Conservation (phyloP, 345 rosid genomes). For the Gossypium turneri region DNA sequence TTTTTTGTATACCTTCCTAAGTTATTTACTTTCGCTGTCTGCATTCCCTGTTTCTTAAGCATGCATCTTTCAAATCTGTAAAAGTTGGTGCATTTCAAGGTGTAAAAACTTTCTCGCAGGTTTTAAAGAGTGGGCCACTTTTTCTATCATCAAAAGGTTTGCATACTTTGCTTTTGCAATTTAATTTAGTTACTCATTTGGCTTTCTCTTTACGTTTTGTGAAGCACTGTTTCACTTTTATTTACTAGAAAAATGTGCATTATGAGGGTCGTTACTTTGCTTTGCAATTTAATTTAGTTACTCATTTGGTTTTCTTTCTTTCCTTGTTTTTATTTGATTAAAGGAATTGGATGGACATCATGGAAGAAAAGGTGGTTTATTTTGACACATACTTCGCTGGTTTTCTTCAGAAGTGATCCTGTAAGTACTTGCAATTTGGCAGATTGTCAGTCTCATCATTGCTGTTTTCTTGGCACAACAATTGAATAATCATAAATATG, state of each 20-base stretch:
- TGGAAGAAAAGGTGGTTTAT: conserved; percentile 84
- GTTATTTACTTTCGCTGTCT: background rate
- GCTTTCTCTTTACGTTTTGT: background rate
- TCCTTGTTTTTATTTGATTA: background rate
- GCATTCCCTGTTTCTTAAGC: background rate
- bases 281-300: conserved; percentile 9
- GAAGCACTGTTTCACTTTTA: background rate
- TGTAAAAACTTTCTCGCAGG: conserved; percentile 38
- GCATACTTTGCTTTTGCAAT: conserved; percentile 13
- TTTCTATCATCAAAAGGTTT: conserved; percentile 82
- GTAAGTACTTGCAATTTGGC: conserved; percentile 35
- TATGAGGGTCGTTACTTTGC: background rate
- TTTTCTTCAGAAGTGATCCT: conserved; percentile 80
- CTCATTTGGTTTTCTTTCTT: background rate
- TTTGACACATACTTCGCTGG: conserved; percentile 60
- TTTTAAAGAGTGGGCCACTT: conserved; percentile 81
- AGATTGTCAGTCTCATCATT: conserved; percentile 1
- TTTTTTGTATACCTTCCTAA: background rate
- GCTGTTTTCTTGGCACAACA: background rate
- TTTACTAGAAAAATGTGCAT: background rate
- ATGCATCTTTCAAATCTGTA: background rate
- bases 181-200: conserved; percentile 2
- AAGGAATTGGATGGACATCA: conserved; percentile 84
- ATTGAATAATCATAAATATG: background rate
- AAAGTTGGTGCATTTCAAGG: background rate